A percentile compares a stretch with the other conserved stretches of the same genome.
Evolutionary conservation across 441 rosid species (phyloP).

Genomic region (Aleurites moluccanus): DNA sequence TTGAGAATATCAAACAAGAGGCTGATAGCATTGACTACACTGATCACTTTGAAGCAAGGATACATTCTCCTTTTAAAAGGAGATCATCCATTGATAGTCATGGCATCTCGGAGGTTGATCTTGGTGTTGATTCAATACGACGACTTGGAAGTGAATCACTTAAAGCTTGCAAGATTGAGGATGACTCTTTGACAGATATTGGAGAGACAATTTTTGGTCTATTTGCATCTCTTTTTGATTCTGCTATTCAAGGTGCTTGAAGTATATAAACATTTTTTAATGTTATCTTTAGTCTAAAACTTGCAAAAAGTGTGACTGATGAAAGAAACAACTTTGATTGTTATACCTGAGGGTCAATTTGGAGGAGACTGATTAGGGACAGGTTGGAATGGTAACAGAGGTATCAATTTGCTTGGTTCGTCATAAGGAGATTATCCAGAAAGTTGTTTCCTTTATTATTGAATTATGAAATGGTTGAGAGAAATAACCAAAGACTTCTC

Average conservation of each 20-base stretch:
- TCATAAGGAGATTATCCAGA: neutral
- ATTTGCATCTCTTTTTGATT: slow-evolving; percentile 89
- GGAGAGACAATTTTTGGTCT: slow-evolving; percentile 71
- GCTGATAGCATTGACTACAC: slow-evolving; percentile 52
- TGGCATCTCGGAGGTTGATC: slow-evolving; percentile 45
- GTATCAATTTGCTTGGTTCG: neutral
- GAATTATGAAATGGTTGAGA: neutral
- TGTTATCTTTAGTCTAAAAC: neutral
- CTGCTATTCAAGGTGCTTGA: slow-evolving; percentile 80
- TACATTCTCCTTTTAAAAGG: slow-evolving; percentile 52
- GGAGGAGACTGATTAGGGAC: neutral
- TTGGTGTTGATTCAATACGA: slow-evolving; percentile 42
- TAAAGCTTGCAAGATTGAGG: slow-evolving; percentile 86
- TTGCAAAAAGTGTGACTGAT: neutral
- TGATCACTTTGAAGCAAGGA: slow-evolving; percentile 44
- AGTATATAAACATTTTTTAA: neutral
- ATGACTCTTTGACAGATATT: slow-evolving; percentile 60
- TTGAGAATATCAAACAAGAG: slow-evolving; percentile 93
- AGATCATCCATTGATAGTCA: slow-evolving; percentile 40
- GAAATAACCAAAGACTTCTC: neutral
- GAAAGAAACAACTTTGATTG: neutral
- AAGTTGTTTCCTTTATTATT: neutral
- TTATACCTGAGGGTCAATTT: neutral
- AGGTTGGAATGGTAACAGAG: neutral
- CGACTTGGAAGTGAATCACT: slow-evolving; percentile 61